Base-by-base conservation (phyloP, 2,329 filamentous ascomycete species). In the Ceratocystis smalleyi region DNA sequence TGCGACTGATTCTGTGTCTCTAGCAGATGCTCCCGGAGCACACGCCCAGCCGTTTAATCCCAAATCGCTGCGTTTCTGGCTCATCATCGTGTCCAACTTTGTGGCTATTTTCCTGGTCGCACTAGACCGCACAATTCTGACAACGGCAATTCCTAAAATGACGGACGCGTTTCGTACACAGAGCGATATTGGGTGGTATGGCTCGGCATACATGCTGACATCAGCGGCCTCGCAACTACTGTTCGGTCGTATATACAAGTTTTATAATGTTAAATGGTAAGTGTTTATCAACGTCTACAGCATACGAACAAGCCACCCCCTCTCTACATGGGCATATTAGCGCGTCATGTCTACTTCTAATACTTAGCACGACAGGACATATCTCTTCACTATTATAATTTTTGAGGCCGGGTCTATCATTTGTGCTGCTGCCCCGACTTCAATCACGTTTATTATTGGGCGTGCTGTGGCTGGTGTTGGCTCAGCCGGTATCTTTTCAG, bases 141-240 rank as follows among this genome's bases (percentile, higher is more conserved):
- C 78, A 67, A 83, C 75, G 49, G 81, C 79, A n/a, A 76, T 79
- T 22, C 78, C 79, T 2, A 71, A 73, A 32, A 81, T 81, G 69
- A 79, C 77, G 3, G 74, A 79, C 67, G 77, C 80, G 30, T 81
- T 81, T 69, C 73, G 78, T 59, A 78, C 79, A 61, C 72, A 82
- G 3, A 77, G 77, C 4, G 81, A 84, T 67, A 80, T 84, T 63
- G 81, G 80, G 61, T 84, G 82, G 82, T 84, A 83, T 70, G 80
- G 79, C 2, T 80, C 79, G 59, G 78, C 79, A 5, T 82, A 82
- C 70, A 80, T 84, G 76, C 74, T 85, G 67, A 83, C 82, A 12
- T 81, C 80, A 1, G 77, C 80, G 5, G 79, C 79, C n/a, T 78
- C 76, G 19, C 77, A 79, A 68, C 72, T 79, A 19, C 68, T 79